These are phyloP conservation scores for Solanum lycopersicoides DNA, from an alignment of 257 asterid genomes.

Conservation along the genomic window DNA sequence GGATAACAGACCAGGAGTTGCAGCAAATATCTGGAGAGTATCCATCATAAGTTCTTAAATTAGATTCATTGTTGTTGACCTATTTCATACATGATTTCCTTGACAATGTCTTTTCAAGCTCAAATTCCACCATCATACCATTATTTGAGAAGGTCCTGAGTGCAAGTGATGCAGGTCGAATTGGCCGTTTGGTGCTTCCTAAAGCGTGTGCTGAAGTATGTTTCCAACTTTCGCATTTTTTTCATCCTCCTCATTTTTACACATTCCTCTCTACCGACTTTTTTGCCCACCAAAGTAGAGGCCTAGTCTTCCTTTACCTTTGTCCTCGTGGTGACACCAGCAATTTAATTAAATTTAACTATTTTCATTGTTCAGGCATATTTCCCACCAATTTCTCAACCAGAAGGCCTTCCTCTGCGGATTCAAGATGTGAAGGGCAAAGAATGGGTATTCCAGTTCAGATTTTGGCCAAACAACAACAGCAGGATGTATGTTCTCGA, in stretches of 20 bases:
- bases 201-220: conserved; percentile 99
- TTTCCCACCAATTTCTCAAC: conserved; percentile 91
- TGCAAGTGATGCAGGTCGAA: conserved; percentile 99
- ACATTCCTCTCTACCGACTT: background rate
- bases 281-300: background rate
- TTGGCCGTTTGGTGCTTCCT: conserved; percentile 97
- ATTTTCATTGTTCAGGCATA: conserved; percentile 50
- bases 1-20: conserved; percentile 91
- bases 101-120: conserved; percentile 41
- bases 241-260: background rate
- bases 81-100: conserved; percentile 28
- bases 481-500: conserved; percentile 95
- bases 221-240: background rate
- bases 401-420: conserved; percentile 98
- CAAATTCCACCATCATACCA: conserved; percentile 80
- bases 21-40: conserved; percentile 97
- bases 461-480: conserved; percentile 97
- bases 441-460: conserved; percentile 95
- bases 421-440: conserved; percentile 95
- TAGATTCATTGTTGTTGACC: background rate
- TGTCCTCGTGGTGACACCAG: background rate
- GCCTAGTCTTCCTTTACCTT: background rate
- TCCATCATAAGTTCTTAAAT: conserved; percentile 32
- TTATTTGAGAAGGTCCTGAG: conserved; percentile 96
- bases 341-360: background rate